Base-by-base conservation (phyloP, 2,329 filamentous ascomycete species). In the Xylariaceae sp. region DNA sequence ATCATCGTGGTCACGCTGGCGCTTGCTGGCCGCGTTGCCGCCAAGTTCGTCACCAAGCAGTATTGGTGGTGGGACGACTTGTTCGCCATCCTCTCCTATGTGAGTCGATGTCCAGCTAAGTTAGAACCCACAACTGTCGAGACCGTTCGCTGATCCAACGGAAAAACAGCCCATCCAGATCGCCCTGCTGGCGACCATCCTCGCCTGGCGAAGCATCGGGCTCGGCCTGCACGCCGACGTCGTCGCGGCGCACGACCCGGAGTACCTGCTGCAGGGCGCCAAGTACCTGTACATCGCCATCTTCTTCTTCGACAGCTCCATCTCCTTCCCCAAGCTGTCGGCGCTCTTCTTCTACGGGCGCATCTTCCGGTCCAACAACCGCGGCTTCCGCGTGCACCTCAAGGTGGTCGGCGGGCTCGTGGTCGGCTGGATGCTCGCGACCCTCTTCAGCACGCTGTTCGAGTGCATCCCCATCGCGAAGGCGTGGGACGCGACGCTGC, bases 291-390 rank as follows among this genome's bases (percentile, higher is more conserved):
- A 36, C 27, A 32, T 43, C 24, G 33, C 36, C 29, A 37, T 41
- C 33, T 43, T 43, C 31, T 39, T 43, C 19, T 43, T 40, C 34
- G 38, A 43, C 16, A 33, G 28, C 29, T 38, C 38, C 23, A 40
- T 43, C 26, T 35, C 41, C 14, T 26, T 43, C 27, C 41, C 38
- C 9, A 43, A 43, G 31, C 27, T 43, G 5, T 43, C 41, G 12
- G 41, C 38, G 31, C 33, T 43, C 14, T 41, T 36, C 32, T 41
- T 41, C 35, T 40, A 43, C 35, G 35, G 34, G 4, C 40, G 37
- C 13, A 19, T 43, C 33, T 43, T 43, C 14, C 21, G 27, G 9
- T 31, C 41, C 31, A 38, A 31, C 31, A 39, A 38, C 18, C 21
- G 29, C 15, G 10, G 3, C 3, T 43, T 43, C 27, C 17, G 18